Evolutionary conservation across 495 filamentous ascomycete species (phyloP).

Genomic region (Aspergillus funiculosus): DNA sequence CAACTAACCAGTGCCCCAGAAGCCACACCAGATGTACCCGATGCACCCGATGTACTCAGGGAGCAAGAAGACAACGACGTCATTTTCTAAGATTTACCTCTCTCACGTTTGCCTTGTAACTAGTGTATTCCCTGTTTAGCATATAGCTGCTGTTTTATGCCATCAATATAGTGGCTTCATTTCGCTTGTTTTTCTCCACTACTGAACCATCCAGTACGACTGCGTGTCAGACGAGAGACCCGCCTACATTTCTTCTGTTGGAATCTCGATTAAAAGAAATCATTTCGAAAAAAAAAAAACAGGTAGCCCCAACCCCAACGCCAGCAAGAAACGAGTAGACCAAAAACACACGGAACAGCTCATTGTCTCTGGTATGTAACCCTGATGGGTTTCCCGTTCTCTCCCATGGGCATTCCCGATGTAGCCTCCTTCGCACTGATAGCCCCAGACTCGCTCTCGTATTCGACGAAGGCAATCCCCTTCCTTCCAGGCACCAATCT

Average conservation of each 20-base stretch:
- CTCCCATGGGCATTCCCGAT: constrained; percentile 79
- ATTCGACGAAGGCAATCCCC: constrained; percentile 95
- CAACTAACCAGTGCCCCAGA: constrained; percentile 31
- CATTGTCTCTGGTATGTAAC: constrained; percentile 91
- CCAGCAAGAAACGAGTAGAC: constrained; percentile 21
- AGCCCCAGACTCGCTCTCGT: constrained; percentile 80
- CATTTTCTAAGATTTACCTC: constrained; percentile 63
- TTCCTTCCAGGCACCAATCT: constrained; percentile 78
- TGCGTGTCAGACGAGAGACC: constrained; percentile 1
- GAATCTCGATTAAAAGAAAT: background rate
- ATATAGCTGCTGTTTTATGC: constrained; percentile 21
- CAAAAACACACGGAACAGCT: constrained; percentile 13
- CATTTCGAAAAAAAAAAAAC: constrained; percentile 23
- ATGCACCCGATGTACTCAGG: constrained; percentile 64
- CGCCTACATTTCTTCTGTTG: too few species aligned
- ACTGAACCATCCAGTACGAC: background rate
- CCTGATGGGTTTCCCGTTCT: constrained; percentile 61
- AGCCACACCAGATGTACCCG: constrained; percentile 40
- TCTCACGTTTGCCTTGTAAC: constrained; percentile 19
- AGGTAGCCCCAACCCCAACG: constrained; percentile 35
- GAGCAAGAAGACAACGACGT: constrained; percentile 89
- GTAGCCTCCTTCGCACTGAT: constrained; percentile 95
- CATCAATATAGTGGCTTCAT: constrained; percentile 17
- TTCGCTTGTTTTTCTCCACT: constrained; percentile 1
- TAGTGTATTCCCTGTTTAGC: constrained; percentile 21